These are phyloP conservation scores for Leccinum disarticulatum DNA, from an alignment of 768 basidiomycete genomes.

Conservation along the genomic window DNA sequence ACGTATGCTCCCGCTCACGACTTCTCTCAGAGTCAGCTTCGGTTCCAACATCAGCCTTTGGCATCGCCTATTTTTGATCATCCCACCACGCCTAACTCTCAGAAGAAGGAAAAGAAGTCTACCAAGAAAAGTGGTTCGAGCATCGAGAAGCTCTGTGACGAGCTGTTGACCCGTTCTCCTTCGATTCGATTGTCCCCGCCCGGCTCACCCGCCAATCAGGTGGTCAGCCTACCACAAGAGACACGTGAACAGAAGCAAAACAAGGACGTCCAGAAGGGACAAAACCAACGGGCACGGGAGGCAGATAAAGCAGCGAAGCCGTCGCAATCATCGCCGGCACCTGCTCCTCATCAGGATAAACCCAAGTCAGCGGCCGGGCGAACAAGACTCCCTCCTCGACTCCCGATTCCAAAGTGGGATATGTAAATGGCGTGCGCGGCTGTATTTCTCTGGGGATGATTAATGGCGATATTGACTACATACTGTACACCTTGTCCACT, in stretches of 20 bases:
- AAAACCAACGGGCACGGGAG: not conserved
- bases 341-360: conserved; percentile 9
- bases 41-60: conserved; percentile 8
- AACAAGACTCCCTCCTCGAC: conserved; percentile 29
- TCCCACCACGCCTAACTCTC: not conserved
- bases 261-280: not conserved
- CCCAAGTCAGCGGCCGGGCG: conserved; percentile 19
- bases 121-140: conserved; percentile 4
- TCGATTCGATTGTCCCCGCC: conserved; percentile 23
- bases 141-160: conserved; percentile 16
- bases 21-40: not conserved
- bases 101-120: not conserved
- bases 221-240: conserved; percentile 2
- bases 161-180: conserved; percentile 13
- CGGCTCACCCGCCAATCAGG: conserved; percentile 10
- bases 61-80: conserved; percentile 5
- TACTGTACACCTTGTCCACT: not conserved
- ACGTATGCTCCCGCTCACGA: not conserved
- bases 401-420: conserved; percentile 34
- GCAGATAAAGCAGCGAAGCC: not conserved
- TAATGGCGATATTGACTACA: not conserved
- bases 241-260: not conserved
- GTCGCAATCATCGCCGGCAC: not conserved
- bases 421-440: not conserved
- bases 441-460: not conserved